Conservation (phyloP, 306 rosid genomes). For the Malus sieversii region DNA sequence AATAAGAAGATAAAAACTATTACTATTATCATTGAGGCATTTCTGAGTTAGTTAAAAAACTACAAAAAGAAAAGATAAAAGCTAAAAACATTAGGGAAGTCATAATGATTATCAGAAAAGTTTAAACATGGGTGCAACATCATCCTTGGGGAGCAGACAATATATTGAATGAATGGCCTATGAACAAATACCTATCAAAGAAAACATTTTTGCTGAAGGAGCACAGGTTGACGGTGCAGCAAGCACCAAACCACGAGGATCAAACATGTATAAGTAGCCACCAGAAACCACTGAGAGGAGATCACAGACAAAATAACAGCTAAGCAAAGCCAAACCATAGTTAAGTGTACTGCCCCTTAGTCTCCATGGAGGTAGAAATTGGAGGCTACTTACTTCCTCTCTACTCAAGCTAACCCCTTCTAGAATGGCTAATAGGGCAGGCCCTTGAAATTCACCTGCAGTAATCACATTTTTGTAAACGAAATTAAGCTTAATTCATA, state of each 20-base stretch:
- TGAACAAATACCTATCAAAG: conserved; percentile 59
- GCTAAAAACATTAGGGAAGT: background rate
- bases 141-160: background rate
- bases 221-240: conserved; percentile 55
- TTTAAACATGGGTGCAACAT: background rate
- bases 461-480: conserved; percentile 21
- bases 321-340: conserved; percentile 82
- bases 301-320: conserved; percentile 76
- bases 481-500: background rate
- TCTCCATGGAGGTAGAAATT: conserved; percentile 94
- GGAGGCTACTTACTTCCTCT: conserved; percentile 86
- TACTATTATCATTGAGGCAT: background rate
- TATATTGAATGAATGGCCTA: background rate
- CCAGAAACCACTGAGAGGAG: conserved; percentile 77
- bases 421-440: conserved; percentile 74
- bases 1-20: background rate
- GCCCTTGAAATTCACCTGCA: conserved; percentile 95
- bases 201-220: conserved; percentile 80
- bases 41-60: background rate
- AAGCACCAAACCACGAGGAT: conserved; percentile 77
- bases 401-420: conserved; percentile 86
- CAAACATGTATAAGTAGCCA: conserved; percentile 86
- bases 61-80: background rate
- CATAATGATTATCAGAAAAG: background rate
- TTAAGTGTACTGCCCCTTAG: conserved; percentile 73